Evolutionary conservation across 2,329 filamentous ascomycete genomes (phyloP).

Genomic region (Fusarium protoensiforme): DNA sequence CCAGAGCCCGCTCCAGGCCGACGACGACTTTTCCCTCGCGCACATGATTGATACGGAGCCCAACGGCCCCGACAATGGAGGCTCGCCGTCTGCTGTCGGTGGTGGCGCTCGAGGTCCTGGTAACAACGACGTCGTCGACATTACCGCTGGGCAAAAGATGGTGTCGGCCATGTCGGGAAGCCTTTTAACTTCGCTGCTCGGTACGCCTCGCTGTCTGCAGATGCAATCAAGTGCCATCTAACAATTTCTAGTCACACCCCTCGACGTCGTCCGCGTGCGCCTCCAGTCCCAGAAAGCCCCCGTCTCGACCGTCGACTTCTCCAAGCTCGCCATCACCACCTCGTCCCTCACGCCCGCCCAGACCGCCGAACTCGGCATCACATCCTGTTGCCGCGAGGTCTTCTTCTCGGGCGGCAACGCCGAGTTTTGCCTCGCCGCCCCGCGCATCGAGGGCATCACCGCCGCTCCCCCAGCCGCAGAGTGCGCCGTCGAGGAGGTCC

Average conservation of each 20-base stretch:
- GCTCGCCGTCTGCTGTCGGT: slow-evolving; percentile 21
- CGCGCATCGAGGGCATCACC: slow-evolving; percentile 60
- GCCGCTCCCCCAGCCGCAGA: slow-evolving; percentile 65
- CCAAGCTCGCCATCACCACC: slow-evolving; percentile 66
- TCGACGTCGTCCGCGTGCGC: slow-evolving; percentile 96
- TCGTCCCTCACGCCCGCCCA: slow-evolving; percentile 76
- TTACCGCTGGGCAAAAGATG: slow-evolving; percentile 92
- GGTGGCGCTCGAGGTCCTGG: background rate
- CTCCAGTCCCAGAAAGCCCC: slow-evolving; percentile 81
- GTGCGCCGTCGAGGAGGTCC: slow-evolving; percentile 89
- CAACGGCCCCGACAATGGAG: slow-evolving; percentile 16
- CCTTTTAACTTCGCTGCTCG: slow-evolving; percentile 86
- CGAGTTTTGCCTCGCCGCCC: slow-evolving; percentile 81
- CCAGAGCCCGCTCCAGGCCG: slow-evolving; percentile 36
- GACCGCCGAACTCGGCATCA: slow-evolving; percentile 85
- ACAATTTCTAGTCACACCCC: slow-evolving; percentile 78
- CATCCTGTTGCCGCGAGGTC: slow-evolving; percentile 94
- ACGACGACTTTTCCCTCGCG: slow-evolving; percentile 45
- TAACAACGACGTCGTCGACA: slow-evolving; percentile 64
- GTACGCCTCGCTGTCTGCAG: slow-evolving; percentile 61
- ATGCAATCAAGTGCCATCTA: background rate
- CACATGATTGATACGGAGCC: slow-evolving; percentile 40
- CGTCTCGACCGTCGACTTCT: slow-evolving; percentile 62
- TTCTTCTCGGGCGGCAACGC: slow-evolving; percentile 93
- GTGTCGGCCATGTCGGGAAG: slow-evolving; percentile 91